Conservation (phyloP, 192 early-diverging fungal genomes). For the Dispira simplex region DNA sequence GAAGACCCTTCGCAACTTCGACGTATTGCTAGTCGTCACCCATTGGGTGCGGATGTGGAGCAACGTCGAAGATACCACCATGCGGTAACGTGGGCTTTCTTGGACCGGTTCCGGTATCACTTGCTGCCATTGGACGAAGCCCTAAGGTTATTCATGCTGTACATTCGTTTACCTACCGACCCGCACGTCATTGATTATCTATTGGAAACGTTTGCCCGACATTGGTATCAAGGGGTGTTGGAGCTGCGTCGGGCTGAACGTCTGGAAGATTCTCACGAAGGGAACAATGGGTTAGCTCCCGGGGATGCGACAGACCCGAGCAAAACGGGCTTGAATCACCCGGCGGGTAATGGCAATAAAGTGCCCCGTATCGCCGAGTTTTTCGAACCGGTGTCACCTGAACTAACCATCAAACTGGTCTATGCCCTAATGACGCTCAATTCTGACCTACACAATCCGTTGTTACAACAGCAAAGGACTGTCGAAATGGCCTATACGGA, state of each 20-base stretch:
- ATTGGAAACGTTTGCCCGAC: constrained; percentile 24
- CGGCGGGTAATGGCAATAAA: too few species aligned
- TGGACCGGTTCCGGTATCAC: constrained; percentile 26
- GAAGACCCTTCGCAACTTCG: constrained; percentile 23
- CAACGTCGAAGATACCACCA: constrained; percentile 29
- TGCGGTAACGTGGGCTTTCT: constrained; percentile 24
- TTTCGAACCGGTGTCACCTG: constrained; percentile 27
- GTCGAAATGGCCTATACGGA: constrained; percentile 14
- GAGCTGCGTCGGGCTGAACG: constrained; percentile 14
- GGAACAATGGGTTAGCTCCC: background rate
- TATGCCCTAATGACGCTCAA: constrained; percentile 31
- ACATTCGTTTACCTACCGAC: constrained; percentile 26
- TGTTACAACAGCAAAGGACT: constrained; percentile 21
- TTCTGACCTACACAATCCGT: constrained; percentile 30
- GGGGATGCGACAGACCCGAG: background rate
- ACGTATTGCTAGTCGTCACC: background rate
- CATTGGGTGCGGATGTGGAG: constrained; percentile 19
- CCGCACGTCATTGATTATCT: constrained; percentile 22
- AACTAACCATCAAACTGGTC: constrained; percentile 27
- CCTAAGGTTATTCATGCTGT: constrained; percentile 26
- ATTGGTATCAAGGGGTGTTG: constrained; percentile 25
- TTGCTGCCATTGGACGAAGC: constrained; percentile 31
- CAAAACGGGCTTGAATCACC: too few species aligned
- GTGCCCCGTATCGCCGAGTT: constrained; percentile 10
- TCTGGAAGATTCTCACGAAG: background rate